phyloP scores from a whole-genome alignment of 441 rosid genomes.

The Pelargonium citronellum region DNA sequence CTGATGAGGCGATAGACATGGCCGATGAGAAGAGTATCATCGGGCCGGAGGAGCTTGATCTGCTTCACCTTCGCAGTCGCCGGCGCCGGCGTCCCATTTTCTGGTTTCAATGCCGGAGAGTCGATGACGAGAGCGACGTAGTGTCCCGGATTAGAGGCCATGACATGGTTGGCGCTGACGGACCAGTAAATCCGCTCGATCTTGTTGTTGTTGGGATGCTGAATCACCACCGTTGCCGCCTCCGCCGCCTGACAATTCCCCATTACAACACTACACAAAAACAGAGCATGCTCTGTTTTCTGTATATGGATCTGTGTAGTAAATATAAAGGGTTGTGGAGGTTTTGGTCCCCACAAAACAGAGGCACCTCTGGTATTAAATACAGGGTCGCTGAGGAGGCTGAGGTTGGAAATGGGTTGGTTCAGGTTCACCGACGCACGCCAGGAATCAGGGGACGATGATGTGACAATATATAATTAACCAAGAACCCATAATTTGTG shows the following conservation, averaged over 20 bases:
- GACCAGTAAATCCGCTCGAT: constrained; percentile 71
- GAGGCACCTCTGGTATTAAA: too few relatives aligned
- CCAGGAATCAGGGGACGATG: too few relatives aligned
- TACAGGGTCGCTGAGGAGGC: too few relatives aligned
- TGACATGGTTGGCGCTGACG: constrained; percentile 58
- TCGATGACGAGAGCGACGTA: constrained; percentile 72
- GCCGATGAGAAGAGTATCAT: constrained; percentile 65
- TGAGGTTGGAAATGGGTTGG: too few relatives aligned
- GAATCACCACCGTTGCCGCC: constrained; percentile 71
- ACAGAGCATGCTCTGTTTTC: too few relatives aligned
- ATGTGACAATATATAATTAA: too few relatives aligned
- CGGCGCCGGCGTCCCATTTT: constrained; percentile 38
- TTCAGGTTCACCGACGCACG: too few relatives aligned
- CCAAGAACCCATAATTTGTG: too few relatives aligned
- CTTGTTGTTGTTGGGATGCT: constrained; percentile 58
- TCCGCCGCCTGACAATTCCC: constrained; percentile 94
- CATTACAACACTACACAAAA: constrained; percentile 29
- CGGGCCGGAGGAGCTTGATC: constrained; percentile 77
- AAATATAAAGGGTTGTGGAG: too few relatives aligned
- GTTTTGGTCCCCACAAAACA: too few relatives aligned
- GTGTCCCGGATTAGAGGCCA: constrained; percentile 71
- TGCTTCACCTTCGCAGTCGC: constrained; percentile 43
- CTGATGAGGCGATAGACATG: constrained; percentile 70
- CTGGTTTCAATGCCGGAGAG: constrained; percentile 38
- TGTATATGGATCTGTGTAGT: too few relatives aligned